Conservation (phyloP, 1,284 basidiomycete genomes). For the Trametes hirsuta region DNA sequence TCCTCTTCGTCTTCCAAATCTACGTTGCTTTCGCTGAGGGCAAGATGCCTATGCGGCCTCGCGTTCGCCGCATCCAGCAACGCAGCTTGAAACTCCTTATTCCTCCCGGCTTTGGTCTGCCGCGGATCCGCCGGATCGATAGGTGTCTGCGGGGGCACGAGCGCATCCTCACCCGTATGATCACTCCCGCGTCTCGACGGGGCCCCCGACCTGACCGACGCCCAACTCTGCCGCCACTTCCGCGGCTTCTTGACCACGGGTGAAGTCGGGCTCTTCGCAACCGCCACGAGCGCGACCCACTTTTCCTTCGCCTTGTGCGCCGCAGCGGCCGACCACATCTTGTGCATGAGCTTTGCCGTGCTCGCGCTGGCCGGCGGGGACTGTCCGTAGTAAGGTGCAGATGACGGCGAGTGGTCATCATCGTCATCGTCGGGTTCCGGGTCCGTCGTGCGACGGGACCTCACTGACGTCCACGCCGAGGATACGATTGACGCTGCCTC, state of each 20-base stretch:
- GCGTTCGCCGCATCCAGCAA: constrained; percentile 20
- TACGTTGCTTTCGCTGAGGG: constrained; percentile 39
- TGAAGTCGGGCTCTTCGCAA: constrained; percentile 6
- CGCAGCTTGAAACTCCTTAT: constrained; percentile 20
- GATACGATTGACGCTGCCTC: constrained; percentile 54
- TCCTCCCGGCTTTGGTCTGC: constrained; percentile 14
- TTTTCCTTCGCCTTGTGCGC: constrained; percentile 63
- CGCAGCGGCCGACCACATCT: constrained; percentile 46
- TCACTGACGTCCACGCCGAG: constrained; percentile 51
- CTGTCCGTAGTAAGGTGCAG: constrained; percentile 24
- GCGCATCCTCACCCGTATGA: not conserved
- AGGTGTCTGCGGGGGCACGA: not conserved
- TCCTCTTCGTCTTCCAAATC: constrained; percentile 45
- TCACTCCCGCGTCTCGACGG: constrained; percentile 17
- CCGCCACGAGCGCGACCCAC: constrained; percentile 42
- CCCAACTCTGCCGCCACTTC: constrained; percentile 24
- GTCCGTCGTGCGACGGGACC: constrained; percentile 49
- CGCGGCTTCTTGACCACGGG: constrained; percentile 6
- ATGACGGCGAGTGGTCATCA: constrained; percentile 42
- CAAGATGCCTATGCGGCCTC: constrained; percentile 22
- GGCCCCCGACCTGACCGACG: constrained; percentile 10
- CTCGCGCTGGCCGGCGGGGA: constrained; percentile 26
- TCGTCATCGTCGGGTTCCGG: constrained; percentile 48
- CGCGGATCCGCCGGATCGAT: constrained; percentile 21
- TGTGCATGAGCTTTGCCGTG: constrained; percentile 34